These are phyloP conservation scores for Psilocybe subaeruginosa DNA, from an alignment of 768 basidiomycete species.

Conservation along the genomic window DNA sequence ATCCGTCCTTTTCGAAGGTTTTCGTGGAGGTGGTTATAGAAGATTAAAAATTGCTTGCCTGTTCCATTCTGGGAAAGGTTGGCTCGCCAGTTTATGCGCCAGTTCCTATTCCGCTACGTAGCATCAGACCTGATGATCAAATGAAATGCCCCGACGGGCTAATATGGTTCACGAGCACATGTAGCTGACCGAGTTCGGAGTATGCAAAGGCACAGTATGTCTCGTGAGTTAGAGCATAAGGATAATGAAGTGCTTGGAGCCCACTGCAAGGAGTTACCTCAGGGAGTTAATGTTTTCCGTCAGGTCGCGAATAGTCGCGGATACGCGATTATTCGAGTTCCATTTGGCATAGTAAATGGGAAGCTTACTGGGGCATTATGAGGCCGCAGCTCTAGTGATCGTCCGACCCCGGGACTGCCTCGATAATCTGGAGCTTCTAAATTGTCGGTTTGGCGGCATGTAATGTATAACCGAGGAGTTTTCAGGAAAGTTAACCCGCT, in stretches of 20 bases:
- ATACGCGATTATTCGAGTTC: neutral
- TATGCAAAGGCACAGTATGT: neutral
- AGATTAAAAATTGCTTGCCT: neutral
- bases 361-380: neutral
- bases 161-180: neutral
- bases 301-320: neutral
- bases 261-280: neutral
- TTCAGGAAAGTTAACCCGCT: neutral
- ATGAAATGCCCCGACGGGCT: neutral
- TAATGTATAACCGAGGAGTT: neutral
- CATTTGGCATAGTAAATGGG: too few species aligned
- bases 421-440: neutral
- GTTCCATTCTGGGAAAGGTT: neutral
- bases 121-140: constrained; percentile 4
- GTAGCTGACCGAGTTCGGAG: neutral
- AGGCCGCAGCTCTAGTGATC: neutral
- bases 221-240: neutral
- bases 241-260: neutral
- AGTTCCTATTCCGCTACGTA: neutral
- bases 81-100: neutral
- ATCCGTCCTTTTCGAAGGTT: neutral
- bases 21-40: neutral
- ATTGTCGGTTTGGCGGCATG: neutral
- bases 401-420: neutral
- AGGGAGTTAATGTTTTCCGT: neutral